Conservation (phyloP, 495 filamentous ascomycete genomes). For the Tuber melanosporum region DNA sequence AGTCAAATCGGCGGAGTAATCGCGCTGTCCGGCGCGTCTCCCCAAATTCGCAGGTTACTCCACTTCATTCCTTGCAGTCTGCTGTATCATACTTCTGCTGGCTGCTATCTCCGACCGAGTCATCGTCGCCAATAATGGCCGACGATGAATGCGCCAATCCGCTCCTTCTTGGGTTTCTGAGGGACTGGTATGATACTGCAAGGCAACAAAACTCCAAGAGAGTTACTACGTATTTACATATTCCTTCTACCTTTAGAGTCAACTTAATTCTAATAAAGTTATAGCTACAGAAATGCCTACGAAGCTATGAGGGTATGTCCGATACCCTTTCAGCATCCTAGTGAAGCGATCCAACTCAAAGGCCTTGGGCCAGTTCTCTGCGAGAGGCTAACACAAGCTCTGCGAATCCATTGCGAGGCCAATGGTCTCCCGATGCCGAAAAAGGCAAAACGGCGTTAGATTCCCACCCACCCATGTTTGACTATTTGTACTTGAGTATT, state of each 20-base stretch:
- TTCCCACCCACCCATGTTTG: not conserved
- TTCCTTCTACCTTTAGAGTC: not conserved
- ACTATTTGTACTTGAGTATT: not conserved
- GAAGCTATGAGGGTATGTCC: constrained; percentile 75
- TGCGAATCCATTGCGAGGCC: constrained; percentile 59
- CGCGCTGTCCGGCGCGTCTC: not conserved
- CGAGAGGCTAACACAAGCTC: constrained; percentile 61
- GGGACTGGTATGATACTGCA: constrained; percentile 72
- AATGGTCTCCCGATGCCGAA: constrained; percentile 68
- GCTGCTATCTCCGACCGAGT: not conserved
- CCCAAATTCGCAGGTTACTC: not conserved
- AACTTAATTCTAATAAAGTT: constrained; percentile 4
- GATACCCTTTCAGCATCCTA: constrained; percentile 65
- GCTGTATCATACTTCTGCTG: not conserved
- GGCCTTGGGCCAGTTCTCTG: constrained; percentile 68
- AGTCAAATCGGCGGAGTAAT: not conserved
- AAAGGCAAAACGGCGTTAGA: constrained; percentile 42
- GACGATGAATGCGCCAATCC: constrained; percentile 60
- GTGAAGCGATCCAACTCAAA: constrained; percentile 63
- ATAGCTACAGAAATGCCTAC: constrained; percentile 70
- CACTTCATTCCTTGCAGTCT: not conserved
- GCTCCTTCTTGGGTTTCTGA: constrained; percentile 66
- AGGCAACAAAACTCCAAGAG: constrained; percentile 66
- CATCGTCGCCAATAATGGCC: constrained; percentile 32
- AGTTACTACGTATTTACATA: constrained; percentile 49